Base-by-base conservation (phyloP, 768 basidiomycete genomes). In the Roridomyces roridus region DNA sequence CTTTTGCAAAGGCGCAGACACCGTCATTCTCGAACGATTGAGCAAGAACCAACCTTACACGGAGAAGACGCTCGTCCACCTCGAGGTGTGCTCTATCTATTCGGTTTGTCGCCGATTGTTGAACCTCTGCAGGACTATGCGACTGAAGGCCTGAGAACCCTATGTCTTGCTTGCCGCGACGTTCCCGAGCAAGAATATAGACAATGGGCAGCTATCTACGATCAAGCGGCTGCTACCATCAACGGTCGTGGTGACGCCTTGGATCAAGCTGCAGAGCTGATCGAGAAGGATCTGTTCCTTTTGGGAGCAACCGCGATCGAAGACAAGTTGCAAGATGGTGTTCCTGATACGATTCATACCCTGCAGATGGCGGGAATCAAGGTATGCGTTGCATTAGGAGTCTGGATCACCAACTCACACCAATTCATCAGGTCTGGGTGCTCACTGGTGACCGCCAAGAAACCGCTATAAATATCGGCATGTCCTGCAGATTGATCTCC, bases 331-430 rank as follows among this genome's bases (percentile, higher is more conserved):
- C 97, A 99, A 70, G 97, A 99, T 48, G 97, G 97, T 36, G 97
- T 99, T 4, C 97, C 97, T 0, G 97, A 99, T 66, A 88, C 97
- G 6, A 99, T 98, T 45, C 96, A 98, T 70, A 98, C 96, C 0
- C 73, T 99, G 42, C 97, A 99, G 66, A 93, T 92, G 84, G 97
- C 97, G 34, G 97, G 97, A 3, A 97, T 99, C 74, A 99, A 98
- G 83, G 91, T 85, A 23, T 63, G 53, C 44, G 25, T 18, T n/a
- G 47, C 46, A 52, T 8, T n/a, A 24, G 9, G n/a, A 26, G 46
- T 7, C 41, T 25, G 24, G n/a, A 8, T 34, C 20, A 29, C 3
- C 25, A 5, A 26, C 48, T 56, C 25, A 34, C 58, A n/a, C 49
- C 43, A 18, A 46, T 42, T 28, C 31, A 61, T 23, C 25, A 91